These are phyloP conservation scores for Lonicera japonica DNA, from an alignment of 129 eudicot species.

Conservation along the genomic window DNA sequence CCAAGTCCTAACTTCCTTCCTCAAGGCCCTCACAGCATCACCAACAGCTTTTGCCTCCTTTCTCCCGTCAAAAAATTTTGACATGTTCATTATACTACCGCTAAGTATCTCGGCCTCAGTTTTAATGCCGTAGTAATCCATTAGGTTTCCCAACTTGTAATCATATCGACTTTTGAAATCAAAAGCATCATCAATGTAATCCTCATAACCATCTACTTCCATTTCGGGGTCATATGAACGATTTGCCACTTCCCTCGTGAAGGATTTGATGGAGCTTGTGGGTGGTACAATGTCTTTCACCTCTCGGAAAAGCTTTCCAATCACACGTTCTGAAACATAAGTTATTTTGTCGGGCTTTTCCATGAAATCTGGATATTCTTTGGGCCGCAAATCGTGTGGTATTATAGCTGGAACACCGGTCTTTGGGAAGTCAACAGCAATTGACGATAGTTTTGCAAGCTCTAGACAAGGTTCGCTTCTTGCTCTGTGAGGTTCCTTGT, in stretches of 20 bases:
- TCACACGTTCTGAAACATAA: constrained; percentile 47
- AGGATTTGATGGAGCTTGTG: constrained; percentile 27
- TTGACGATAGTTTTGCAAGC: constrained; percentile 63
- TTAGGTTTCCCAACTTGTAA: constrained; percentile 59
- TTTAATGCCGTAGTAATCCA: constrained; percentile 75
- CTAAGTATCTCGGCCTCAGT: constrained; percentile 81
- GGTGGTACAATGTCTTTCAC: constrained; percentile 57
- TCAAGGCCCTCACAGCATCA: constrained; percentile 61
- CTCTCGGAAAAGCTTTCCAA: constrained; percentile 73
- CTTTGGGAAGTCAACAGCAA: constrained; percentile 84
- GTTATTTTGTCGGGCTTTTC: constrained; percentile 75
- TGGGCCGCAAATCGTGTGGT: constrained; percentile 53
- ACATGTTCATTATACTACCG: constrained; percentile 73
- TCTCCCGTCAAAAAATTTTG: constrained; percentile 58
- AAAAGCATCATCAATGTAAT: constrained; percentile 49
- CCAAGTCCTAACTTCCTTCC: constrained; percentile 75
- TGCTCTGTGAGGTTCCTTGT: constrained; percentile 43
- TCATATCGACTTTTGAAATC: constrained; percentile 64
- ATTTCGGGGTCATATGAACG: constrained; percentile 56
- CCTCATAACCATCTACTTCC: constrained; percentile 57
- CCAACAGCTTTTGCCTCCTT: constrained; percentile 72
- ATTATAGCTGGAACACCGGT: constrained; percentile 85
- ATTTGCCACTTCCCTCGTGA: constrained; percentile 53
- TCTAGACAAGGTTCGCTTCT: constrained; percentile 47
- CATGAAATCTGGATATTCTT: constrained; percentile 83